Conservation (phyloP, 768 basidiomycete species). For the Boletus vinaceobasis region DNA sequence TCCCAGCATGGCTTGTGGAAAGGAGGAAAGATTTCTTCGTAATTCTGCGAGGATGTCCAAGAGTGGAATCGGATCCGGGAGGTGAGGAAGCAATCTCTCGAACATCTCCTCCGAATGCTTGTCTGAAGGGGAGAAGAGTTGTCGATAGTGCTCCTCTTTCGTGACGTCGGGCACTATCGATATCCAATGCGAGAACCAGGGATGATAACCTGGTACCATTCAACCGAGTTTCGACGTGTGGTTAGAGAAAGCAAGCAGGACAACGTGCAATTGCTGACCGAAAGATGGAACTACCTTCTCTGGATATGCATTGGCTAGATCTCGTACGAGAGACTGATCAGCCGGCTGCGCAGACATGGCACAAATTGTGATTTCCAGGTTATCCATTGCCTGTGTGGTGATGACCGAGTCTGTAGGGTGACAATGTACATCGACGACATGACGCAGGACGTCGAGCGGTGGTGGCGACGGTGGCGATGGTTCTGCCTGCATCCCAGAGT, state of each 20-base stretch:
- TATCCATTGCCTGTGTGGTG: constrained; percentile 45
- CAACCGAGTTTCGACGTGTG: constrained; percentile 6
- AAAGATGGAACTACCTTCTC: constrained; percentile 82
- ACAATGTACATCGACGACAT: constrained; percentile 86
- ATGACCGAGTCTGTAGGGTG: constrained; percentile 83
- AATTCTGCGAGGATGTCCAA: constrained; percentile 56
- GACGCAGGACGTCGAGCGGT: constrained; percentile 46
- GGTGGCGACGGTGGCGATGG: constrained; percentile 17
- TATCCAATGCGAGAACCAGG: constrained; percentile 88
- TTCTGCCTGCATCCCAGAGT: neutral
- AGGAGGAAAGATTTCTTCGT: constrained; percentile 53
- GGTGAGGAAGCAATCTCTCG: constrained; percentile 50
- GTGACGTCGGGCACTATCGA: constrained; percentile 40
- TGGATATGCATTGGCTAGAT: constrained; percentile 58
- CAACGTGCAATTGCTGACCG: constrained; percentile 49
- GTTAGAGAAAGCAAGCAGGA: constrained; percentile 10
- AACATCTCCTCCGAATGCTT: constrained; percentile 43
- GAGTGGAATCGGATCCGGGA: constrained; percentile 74
- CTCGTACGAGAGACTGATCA: constrained; percentile 71
- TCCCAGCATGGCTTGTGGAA: constrained; percentile 79
- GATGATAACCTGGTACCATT: constrained; percentile 72
- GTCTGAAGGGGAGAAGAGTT: constrained; percentile 52
- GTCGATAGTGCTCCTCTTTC: constrained; percentile 74
- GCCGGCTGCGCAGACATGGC: constrained; percentile 71
- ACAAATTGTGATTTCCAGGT: constrained; percentile 64